Base-by-base conservation (phyloP, 2,329 filamentous ascomycete species). In the Ascochyta lentis region DNA sequence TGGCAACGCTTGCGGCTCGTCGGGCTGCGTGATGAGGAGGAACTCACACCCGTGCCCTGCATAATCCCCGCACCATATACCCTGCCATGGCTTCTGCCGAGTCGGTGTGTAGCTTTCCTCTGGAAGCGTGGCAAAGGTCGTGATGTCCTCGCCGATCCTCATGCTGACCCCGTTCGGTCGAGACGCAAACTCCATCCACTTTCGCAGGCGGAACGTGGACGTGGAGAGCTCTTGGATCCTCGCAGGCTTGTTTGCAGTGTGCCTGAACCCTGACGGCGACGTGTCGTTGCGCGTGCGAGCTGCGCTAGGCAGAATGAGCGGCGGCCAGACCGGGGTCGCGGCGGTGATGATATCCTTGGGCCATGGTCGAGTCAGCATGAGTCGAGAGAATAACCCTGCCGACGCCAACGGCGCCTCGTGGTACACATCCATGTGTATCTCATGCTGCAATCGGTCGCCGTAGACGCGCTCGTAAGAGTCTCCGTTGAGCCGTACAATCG, bases 61-160 rank as follows among this genome's bases (percentile, higher is more conserved):
- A 68, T 96, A 97, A 72, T 97, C 93, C 0, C 93, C 93, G 15
- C 92, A 89, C 90, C 91, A 98, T 27, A 99, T 91, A 0, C 94
- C 94, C 60, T 92, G 87, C 80, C 88, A 97, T 0, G 92, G 93
- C 71, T 92, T 94, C 50, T 87, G 82, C 9, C 78, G 73, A 0
- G 92, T 96, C 0, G 94, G 92, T 0, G 87, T 95, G 71, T 96
- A 97, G n/a, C 89, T 76, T 3, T 78, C 78, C 3, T 87, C 84
- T 39, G 92, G 86, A 1, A 98, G 79, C 0, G 92, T 96, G 0
- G 89, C 91, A 65, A 86, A 88, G 0, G 84, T 88, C 2, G 80
- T 80, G 16, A 86, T 77, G 39, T 82, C 79, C 62, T 85, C 83
- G 5, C 79, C 80, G 45, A 83, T 77, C 0, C 78, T 73, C 56